phyloP scores from a whole-genome alignment of 2,329 filamentous ascomycete genomes.

The Acrocalymma vagum region DNA sequence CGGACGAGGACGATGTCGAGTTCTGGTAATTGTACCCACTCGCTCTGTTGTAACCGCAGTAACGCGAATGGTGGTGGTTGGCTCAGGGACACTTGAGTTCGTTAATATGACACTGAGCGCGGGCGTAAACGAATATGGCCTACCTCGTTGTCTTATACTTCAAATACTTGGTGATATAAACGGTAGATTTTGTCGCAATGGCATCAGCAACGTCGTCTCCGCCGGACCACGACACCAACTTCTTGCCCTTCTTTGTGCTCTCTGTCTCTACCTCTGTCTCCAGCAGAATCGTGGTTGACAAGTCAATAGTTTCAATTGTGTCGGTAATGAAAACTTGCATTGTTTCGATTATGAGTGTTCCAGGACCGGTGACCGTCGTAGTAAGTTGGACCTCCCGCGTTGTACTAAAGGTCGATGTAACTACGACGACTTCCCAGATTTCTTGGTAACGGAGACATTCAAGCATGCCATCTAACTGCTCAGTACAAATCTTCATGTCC shows the following conservation, averaged over 20 bases:
- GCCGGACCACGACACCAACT: no score
- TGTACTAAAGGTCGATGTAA: constrained; percentile 48
- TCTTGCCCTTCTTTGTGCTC: constrained; percentile 33
- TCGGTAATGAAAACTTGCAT: constrained; percentile 49
- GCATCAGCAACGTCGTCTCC: constrained; percentile 11
- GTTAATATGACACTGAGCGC: no score
- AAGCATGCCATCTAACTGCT: constrained; percentile 42
- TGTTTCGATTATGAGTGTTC: constrained; percentile 48
- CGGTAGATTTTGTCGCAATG: constrained; percentile 16
- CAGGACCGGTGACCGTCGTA: constrained; percentile 46
- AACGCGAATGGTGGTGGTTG: constrained; percentile 27
- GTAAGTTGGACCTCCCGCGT: constrained; percentile 49
- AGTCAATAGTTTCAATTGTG: constrained; percentile 46
- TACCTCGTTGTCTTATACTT: constrained; percentile 26
- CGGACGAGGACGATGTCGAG: constrained; percentile 7
- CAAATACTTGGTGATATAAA: constrained; percentile 33
- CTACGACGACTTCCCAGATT: constrained; percentile 50
- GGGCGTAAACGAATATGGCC: not conserved
- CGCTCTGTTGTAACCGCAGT: constrained; percentile 17
- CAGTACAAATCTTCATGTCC: constrained; percentile 52
- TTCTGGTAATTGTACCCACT: constrained; percentile 19
- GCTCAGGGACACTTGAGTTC: constrained; percentile 18
- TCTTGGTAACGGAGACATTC: constrained; percentile 53
- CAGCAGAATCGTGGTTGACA: constrained; percentile 49
- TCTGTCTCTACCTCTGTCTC: constrained; percentile 47